Percentiles rank a stretch among this genome's conserved stretches.
phyloP scores from a whole-genome alignment of 2,329 filamentous ascomycete genomes.

The Aplosporella prunicola region DNA sequence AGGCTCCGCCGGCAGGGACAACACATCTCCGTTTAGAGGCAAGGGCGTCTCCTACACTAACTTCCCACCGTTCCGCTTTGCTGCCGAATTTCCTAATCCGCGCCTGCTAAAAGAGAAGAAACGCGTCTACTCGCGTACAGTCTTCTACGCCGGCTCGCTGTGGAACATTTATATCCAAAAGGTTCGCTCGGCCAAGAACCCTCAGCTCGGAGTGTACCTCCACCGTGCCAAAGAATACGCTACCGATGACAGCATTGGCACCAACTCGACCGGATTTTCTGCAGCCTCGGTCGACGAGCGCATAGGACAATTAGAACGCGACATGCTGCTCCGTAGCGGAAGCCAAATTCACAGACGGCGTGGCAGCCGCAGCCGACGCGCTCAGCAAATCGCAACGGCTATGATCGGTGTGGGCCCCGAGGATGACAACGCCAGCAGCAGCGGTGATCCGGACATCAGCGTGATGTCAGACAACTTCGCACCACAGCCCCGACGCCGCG shows the following conservation, averaged over 20 bases:
- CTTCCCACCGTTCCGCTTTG: conserved; percentile 50
- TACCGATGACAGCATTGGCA: conserved; percentile 35
- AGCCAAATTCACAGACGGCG: conserved; percentile 13
- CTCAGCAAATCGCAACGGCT: conserved; percentile 16
- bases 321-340: conserved; percentile 38
- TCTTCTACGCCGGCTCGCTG: conserved; percentile 49
- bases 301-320: conserved; percentile 45
- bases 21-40: conserved; percentile 22
- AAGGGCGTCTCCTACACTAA: conserved; percentile 41
- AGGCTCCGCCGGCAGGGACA: conserved; percentile 26
- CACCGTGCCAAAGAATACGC: conserved; percentile 50
- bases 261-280: too few species aligned
- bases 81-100: conserved; percentile 49
- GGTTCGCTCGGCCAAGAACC: conserved; percentile 44
- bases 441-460: too few species aligned
- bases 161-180: conserved; percentile 58
- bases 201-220: conserved; percentile 50
- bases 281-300: conserved; percentile 41
- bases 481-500: not conserved
- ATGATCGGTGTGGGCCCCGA: conserved; percentile 10
- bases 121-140: conserved; percentile 48
- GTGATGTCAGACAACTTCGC: too few species aligned
- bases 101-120: conserved; percentile 49
- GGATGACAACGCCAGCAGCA: conserved; percentile 36
- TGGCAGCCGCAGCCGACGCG: conserved; percentile 17